These are phyloP conservation scores for Orbilia ellipsospora DNA, from an alignment of 2,329 filamentous ascomycete genomes.

Conservation along the genomic window DNA sequence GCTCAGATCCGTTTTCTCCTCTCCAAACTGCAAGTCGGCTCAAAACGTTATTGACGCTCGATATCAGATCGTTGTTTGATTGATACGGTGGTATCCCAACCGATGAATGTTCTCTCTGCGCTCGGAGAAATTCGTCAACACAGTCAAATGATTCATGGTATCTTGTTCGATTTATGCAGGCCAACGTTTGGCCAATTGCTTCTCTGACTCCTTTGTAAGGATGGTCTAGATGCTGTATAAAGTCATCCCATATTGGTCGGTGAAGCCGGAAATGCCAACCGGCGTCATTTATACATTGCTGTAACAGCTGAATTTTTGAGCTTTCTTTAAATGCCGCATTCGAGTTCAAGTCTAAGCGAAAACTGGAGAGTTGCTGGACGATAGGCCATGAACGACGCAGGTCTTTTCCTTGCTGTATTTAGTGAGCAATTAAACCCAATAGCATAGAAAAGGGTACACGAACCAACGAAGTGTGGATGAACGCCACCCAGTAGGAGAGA, in stretches of 20 bases:
- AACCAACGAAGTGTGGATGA: slow-evolving; percentile 78
- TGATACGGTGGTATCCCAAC: slow-evolving; percentile 86
- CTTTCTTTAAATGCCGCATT: slow-evolving; percentile 99
- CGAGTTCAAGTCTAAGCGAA: slow-evolving; percentile 90
- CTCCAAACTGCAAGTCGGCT: slow-evolving; percentile 86
- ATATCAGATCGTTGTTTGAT: slow-evolving; percentile 77
- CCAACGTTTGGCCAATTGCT: slow-evolving; percentile 88
- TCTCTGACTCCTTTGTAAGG: slow-evolving; percentile 98
- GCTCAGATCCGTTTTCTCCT: slow-evolving; percentile 81
- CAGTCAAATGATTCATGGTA: slow-evolving; percentile 94
- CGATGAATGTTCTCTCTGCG: slow-evolving; percentile 81
- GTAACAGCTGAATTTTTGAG: slow-evolving; percentile 90
- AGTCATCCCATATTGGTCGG: slow-evolving; percentile 87
- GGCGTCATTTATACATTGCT: slow-evolving; percentile 84
- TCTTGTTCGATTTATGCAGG: slow-evolving; percentile 86
- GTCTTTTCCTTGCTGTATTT: slow-evolving; percentile 79
- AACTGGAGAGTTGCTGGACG: slow-evolving; percentile 81
- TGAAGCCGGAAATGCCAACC: slow-evolving; percentile 97
- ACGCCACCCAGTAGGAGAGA: slow-evolving; percentile 91
- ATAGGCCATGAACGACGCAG: slow-evolving; percentile 88
- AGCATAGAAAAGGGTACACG: slow-evolving; percentile 10
- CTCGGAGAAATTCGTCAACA: slow-evolving; percentile 77
- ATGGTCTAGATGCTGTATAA: slow-evolving; percentile 90
- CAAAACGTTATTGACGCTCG: slow-evolving; percentile 80
- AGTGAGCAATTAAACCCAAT: neutral